Conservation (phyloP, 345 rosid species). For the Populus euphratica region DNA sequence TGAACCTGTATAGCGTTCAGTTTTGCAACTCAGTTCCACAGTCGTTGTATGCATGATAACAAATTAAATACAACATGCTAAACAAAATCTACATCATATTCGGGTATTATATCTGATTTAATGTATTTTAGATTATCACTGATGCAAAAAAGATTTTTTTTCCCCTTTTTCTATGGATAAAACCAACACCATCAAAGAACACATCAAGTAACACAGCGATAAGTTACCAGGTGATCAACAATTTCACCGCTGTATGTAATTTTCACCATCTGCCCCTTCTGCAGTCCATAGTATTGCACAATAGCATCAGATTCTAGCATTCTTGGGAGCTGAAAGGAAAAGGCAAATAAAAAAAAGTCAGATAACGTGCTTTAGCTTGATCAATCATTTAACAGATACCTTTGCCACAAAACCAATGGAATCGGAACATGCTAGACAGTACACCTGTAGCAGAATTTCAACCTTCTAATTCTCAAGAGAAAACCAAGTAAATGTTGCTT, state of each 20-base stretch:
- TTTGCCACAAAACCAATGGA: background rate
- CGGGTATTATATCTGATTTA: background rate
- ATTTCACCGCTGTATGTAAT: slow-evolving; percentile 46
- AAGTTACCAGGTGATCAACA: slow-evolving; percentile 41
- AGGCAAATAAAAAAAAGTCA: background rate
- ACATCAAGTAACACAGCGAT: slow-evolving; percentile 41
- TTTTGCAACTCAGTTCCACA: background rate
- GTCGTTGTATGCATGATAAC: background rate
- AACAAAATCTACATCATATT: background rate
- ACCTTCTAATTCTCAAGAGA: background rate
- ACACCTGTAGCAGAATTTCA: background rate
- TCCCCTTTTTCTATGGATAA: no score
- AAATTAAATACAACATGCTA: background rate
- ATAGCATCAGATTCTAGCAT: slow-evolving; percentile 50
- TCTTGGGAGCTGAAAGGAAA: slow-evolving; percentile 53
- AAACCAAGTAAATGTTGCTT: background rate
- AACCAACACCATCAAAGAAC: background rate
- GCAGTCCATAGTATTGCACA: slow-evolving; percentile 58
- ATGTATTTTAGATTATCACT: background rate
- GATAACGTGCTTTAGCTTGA: no score
- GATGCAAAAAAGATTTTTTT: background rate
- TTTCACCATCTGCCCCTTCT: slow-evolving; percentile 71
- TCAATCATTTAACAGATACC: no score
- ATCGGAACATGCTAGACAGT: no score
- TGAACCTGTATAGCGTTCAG: background rate